phyloP scores from a whole-genome alignment of 805 yeast genomes.

The Wickerhamiella cacticola region DNA sequence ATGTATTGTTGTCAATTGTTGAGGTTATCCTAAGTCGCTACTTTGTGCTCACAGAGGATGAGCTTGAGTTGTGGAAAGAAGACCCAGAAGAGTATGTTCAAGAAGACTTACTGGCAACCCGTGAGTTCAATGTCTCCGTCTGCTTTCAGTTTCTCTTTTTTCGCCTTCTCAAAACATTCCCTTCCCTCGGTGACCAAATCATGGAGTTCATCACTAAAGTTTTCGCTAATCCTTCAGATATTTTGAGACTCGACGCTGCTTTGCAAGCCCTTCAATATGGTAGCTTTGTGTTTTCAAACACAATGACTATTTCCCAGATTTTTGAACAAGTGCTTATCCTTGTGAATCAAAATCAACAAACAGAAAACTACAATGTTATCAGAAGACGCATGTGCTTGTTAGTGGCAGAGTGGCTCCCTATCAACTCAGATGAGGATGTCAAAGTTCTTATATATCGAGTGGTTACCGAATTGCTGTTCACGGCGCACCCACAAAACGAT shows the following conservation, averaged over 20 bases:
- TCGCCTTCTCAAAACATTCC: constrained; percentile 55
- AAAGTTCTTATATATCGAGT: constrained; percentile 48
- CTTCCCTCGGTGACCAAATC: constrained; percentile 42
- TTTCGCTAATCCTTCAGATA: constrained; percentile 33
- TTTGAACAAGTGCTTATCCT: constrained; percentile 35
- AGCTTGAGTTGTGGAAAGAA: constrained; percentile 65
- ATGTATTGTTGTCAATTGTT: constrained; percentile 45
- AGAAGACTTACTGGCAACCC: constrained; percentile 49
- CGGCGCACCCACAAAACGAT: constrained; percentile 44
- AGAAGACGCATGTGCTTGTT: constrained; percentile 68
- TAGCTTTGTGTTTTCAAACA: constrained; percentile 49
- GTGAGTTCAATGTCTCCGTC: constrained; percentile 75
- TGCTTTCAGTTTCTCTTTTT: constrained; percentile 80
- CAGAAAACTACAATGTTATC: constrained; percentile 39
- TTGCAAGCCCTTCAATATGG: constrained; percentile 75
- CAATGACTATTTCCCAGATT: constrained; percentile 56
- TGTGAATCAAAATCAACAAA: constrained; percentile 49
- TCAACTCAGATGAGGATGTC: constrained; percentile 49
- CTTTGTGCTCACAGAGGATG: constrained; percentile 58
- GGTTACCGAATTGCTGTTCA: constrained; percentile 39
- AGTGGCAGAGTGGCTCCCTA: constrained; percentile 67
- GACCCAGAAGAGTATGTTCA: constrained; percentile 93
- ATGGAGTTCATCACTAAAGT: constrained; percentile 44
- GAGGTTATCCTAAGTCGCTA: constrained; percentile 63
- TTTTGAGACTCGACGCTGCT: constrained; percentile 64